A percentile compares a stretch with the other conserved stretches of the same genome.
These are phyloP conservation scores for Eucalyptus tenuipes DNA, from an alignment of 345 rosid genomes.

Conservation along the genomic window DNA sequence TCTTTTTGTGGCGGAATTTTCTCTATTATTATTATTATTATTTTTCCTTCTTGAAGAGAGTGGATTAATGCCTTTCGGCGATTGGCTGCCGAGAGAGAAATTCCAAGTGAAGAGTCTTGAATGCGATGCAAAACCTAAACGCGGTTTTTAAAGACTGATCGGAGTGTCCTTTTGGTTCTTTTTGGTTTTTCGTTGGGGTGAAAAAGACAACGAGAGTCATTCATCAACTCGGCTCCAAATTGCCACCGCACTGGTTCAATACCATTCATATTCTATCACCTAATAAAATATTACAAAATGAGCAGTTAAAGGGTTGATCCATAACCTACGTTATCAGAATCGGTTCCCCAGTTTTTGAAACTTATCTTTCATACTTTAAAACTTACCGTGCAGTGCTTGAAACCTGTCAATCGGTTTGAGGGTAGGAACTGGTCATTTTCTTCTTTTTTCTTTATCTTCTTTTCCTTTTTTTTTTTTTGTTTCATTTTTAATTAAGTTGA, in stretches of 20 bases:
- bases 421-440: background rate
- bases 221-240: no score
- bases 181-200: background rate
- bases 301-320: accelerated
- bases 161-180: background rate
- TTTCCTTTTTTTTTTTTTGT: no score
- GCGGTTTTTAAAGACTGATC: background rate
- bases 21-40: no score
- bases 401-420: accelerated
- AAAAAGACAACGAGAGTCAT: background rate
- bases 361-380: background rate
- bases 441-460: background rate
- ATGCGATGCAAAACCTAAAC: background rate
- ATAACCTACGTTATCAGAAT: accelerated
- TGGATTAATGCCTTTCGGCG: background rate
- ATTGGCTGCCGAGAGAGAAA: background rate
- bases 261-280: background rate
- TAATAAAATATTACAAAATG: background rate
- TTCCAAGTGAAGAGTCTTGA: background rate
- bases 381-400: accelerated
- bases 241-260: background rate
- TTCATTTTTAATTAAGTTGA: no score
- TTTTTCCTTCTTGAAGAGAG: background rate
- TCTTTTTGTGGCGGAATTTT: background rate
- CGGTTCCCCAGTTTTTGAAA: background rate